A percentile compares a stretch with the other conserved stretches of the same genome.
Evolutionary conservation across 2,329 filamentous ascomycete genomes (phyloP).

Genomic region (Ilyonectria destructans): DNA sequence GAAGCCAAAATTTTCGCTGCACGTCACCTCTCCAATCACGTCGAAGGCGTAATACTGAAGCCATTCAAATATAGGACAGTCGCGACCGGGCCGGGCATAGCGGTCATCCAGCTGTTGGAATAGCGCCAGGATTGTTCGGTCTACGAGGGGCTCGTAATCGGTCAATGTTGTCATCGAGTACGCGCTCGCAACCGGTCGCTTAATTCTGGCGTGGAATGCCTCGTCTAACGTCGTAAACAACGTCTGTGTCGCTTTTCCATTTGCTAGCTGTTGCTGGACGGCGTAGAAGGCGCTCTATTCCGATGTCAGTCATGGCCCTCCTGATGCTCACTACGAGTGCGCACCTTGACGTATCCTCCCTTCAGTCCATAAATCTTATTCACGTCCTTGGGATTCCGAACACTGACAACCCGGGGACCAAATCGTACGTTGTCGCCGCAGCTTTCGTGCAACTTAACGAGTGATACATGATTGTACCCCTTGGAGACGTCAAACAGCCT

Average conservation of each 20-base stretch:
- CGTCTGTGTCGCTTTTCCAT: constrained; percentile 42
- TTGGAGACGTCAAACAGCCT: constrained; percentile 18
- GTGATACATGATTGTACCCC: constrained; percentile 18
- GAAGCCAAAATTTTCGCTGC: constrained; percentile 37
- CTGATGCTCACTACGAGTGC: not conserved
- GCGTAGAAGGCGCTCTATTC: constrained; percentile 15
- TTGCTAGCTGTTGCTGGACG: constrained; percentile 27
- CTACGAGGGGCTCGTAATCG: constrained; percentile 42
- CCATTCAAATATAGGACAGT: constrained; percentile 45
- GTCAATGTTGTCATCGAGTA: constrained; percentile 42
- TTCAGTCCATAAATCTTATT: constrained; percentile 36
- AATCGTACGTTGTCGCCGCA: constrained; percentile 19
- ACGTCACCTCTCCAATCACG: constrained; percentile 42
- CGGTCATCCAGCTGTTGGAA: constrained; percentile 35
- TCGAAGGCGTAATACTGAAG: constrained; percentile 43
- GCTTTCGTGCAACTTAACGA: constrained; percentile 10
- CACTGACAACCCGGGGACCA: constrained; percentile 15
- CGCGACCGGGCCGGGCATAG: constrained; percentile 19
- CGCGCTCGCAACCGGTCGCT: constrained; percentile 42
- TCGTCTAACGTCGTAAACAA: constrained; percentile 44
- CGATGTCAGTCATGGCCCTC: not conserved
- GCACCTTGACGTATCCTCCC: constrained; percentile 36
- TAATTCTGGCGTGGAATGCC: constrained; percentile 41
- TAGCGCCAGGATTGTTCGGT: constrained; percentile 38
- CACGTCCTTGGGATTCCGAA: constrained; percentile 14